Evolutionary conservation across 495 filamentous ascomycete species (phyloP), one percentile per base, ranked within the genome.

Genomic region (Monascus purpureus): DNA sequence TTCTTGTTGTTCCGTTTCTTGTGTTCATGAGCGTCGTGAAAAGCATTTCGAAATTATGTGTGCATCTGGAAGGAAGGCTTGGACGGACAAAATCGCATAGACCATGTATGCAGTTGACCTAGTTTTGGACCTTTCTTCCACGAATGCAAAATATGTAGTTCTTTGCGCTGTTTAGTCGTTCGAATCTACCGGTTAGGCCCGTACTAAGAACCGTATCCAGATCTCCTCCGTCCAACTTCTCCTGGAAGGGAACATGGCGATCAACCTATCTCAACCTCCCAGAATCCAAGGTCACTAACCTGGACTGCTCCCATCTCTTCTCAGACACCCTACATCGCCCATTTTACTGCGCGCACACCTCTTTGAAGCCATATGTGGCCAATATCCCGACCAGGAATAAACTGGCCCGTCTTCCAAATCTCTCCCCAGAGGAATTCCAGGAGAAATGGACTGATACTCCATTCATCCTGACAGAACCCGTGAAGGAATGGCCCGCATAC

Each of bases 251-350:
- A 16, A 80, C 80, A 27, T 97, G 90, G 90, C 77, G 82, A 38
- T 70, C 74, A 31, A 93, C 87, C 2, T 73, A 74, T 47, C 67
- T 95, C 14, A 61, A 66, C 19, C 53, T 82, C n/a, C 65, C 75
- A 0, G 32, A 51, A 11, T 63, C 65, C 8, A 55, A 54, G 30
- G 63, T 92, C 30, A 63, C 73, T 29, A 41, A 40, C 13, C 30
- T 63, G 6, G 53, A 64, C 29, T 93, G 87, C 47, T 70, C 68
- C 15, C 72, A 73, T 44, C 68, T 97, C n/a, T 96, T 77, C 56
- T 93, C 90, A 8, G 90, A 97, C 55, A 68, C 77, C 17, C 67
- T 97, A 8, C 80, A 95, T 53, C 81, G 87, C 9, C 90, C 90
- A 0, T 95, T 92, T 51, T 78, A 80, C 43, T 95, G 90, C 59